phyloP scores from a whole-genome alignment of 148 eudicot genomes.

The Polygonum maritimum region DNA sequence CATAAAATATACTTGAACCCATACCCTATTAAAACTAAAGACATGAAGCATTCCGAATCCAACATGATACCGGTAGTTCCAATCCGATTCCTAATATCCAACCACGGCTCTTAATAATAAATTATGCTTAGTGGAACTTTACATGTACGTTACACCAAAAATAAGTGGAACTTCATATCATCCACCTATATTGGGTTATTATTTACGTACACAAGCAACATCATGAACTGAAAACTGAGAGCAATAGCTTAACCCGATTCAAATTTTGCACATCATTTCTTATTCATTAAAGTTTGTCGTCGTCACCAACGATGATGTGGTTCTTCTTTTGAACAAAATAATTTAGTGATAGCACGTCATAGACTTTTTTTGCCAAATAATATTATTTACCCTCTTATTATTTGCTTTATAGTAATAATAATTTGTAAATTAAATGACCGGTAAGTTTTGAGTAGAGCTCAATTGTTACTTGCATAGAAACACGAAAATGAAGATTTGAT shows the following conservation, averaged over 20 bases:
- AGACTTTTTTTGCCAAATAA: background rate
- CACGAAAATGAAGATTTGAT: no score
- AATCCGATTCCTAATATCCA: no score
- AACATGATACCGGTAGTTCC: no score
- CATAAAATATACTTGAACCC: no score
- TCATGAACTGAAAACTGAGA: background rate
- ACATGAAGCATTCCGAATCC: no score
- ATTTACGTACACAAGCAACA: background rate
- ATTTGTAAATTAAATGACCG: no score
- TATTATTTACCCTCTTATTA: background rate
- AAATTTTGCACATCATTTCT: background rate
- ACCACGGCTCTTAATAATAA: no score
- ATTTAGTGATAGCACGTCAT: background rate
- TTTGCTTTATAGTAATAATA: no score
- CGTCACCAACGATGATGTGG: background rate
- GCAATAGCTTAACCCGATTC: background rate
- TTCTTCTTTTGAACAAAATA: background rate
- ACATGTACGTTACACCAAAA: background rate
- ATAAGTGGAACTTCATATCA: slow-evolving; percentile 4
- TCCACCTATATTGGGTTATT: background rate
- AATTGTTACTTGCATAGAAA: no score
- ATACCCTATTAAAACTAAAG: no score
- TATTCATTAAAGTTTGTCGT: background rate
- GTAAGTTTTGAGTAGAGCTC: no score
- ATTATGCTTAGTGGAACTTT: background rate